These are phyloP conservation scores for Wickerhamiella occidentalis DNA, from an alignment of 805 yeast species.

Conservation along the genomic window DNA sequence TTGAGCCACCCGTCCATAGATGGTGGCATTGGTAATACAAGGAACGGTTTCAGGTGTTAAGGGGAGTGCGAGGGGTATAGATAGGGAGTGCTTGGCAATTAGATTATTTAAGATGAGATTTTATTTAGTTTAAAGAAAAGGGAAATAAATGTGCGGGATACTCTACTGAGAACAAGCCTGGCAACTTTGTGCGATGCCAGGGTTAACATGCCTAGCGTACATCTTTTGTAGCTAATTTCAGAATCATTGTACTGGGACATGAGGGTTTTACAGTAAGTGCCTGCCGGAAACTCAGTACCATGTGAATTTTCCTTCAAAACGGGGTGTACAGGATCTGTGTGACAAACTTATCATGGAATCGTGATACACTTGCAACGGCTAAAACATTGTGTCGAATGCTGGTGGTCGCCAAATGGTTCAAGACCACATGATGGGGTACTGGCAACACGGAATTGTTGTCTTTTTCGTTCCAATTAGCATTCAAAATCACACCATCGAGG, in stretches of 20 bases:
- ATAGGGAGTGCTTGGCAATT: background rate
- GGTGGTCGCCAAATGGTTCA: slow-evolving; percentile 91
- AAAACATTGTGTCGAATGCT: slow-evolving; percentile 85
- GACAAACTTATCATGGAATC: slow-evolving; percentile 84
- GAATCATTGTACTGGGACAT: no score
- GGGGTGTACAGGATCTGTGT: slow-evolving; percentile 92
- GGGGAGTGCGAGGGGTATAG: background rate
- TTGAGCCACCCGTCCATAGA: slow-evolving; percentile 51
- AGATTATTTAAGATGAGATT: no score
- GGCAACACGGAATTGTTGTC: slow-evolving; percentile 83
- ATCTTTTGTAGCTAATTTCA: no score
- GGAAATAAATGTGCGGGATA: no score
- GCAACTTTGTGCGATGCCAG: no score
- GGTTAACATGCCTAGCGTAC: no score
- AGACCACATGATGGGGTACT: slow-evolving; percentile 87
- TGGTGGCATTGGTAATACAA: slow-evolving; percentile 10
- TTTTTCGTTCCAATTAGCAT: slow-evolving; percentile 57
- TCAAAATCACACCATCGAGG: slow-evolving; percentile 82
- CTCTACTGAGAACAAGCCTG: no score
- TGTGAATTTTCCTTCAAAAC: slow-evolving; percentile 35
- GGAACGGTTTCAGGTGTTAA: background rate
- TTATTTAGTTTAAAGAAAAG: no score
- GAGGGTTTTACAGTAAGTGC: no score
- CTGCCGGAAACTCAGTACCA: no score
- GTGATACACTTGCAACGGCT: slow-evolving; percentile 83